phyloP scores from a whole-genome alignment of 805 yeast species.

The Wickerhamiella siamensis region DNA sequence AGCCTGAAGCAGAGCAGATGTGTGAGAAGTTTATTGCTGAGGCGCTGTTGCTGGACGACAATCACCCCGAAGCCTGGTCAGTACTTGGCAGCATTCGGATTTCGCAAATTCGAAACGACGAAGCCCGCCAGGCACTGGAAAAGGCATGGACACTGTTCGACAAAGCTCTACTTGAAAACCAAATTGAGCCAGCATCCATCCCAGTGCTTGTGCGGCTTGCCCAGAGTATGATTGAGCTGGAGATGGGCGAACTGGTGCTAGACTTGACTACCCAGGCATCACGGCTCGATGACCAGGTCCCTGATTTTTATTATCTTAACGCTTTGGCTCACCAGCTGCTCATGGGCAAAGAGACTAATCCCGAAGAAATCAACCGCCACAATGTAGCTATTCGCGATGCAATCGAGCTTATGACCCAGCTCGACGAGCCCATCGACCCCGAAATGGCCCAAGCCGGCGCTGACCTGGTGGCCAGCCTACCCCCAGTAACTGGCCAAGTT shows the following conservation, averaged over 20 bases:
- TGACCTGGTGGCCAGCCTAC: constrained; percentile 38
- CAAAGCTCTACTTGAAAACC: constrained; percentile 22
- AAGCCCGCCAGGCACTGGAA: constrained; percentile 53
- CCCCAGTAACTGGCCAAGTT: constrained; percentile 34
- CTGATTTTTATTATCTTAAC: constrained; percentile 72
- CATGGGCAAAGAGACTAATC: background rate
- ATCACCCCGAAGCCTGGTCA: constrained; percentile 69
- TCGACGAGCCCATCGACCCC: constrained; percentile 36
- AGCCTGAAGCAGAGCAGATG: constrained; percentile 64
- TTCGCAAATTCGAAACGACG: constrained; percentile 63
- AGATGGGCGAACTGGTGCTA: constrained; percentile 48
- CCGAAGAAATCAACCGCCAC: constrained; percentile 22
- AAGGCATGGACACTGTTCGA: constrained; percentile 66
- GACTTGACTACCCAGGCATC: constrained; percentile 51
- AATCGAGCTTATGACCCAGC: constrained; percentile 30
- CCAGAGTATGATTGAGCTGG: constrained; percentile 66
- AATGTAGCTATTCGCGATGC: constrained; percentile 30
- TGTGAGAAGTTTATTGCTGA: constrained; percentile 60
- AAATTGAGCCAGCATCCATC: constrained; percentile 32
- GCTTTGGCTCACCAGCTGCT: constrained; percentile 46
- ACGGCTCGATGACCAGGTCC: constrained; percentile 70
- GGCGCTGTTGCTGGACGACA: constrained; percentile 38
- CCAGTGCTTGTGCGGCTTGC: constrained; percentile 63
- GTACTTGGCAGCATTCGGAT: constrained; percentile 75
- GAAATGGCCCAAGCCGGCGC: constrained; percentile 44